phyloP scores from a whole-genome alignment of 495 filamentous ascomycete genomes.

The Penicillium herquei region DNA sequence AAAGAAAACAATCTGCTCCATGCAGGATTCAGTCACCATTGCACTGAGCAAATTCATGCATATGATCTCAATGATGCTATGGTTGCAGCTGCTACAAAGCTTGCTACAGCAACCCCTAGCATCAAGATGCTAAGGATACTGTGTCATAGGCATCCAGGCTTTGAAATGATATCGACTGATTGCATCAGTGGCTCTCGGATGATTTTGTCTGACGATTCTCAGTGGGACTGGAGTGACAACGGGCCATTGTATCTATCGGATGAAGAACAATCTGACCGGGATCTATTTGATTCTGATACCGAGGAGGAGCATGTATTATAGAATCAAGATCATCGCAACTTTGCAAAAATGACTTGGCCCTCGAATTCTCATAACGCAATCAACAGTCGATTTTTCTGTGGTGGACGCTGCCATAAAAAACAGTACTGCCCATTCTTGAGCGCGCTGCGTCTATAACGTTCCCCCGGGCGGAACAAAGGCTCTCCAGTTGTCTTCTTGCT shows the following conservation, averaged over 20 bases:
- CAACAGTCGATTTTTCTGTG: no score
- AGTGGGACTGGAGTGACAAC: conserved; percentile 6
- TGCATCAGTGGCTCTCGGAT: conserved; percentile 5
- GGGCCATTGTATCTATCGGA: background rate
- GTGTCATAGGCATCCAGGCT: conserved; percentile 1
- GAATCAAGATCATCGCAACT: no score
- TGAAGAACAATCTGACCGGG: background rate
- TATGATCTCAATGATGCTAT: conserved; percentile 7
- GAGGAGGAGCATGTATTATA: conserved; percentile 1
- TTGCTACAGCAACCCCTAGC: background rate
- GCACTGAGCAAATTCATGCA: conserved; percentile 3
- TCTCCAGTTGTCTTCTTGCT: no score
- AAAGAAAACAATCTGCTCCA: conserved; percentile 1
- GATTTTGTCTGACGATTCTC: background rate
- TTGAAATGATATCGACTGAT: conserved; percentile 6
- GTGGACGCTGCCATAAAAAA: no score
- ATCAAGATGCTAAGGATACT: conserved; percentile 10
- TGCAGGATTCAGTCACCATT: conserved; percentile 10
- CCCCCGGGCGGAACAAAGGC: no score
- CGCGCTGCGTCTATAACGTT: no score
- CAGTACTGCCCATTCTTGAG: no score
- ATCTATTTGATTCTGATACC: background rate
- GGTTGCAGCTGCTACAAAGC: conserved; percentile 8
- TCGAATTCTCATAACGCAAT: no score
- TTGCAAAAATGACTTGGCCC: no score